Evolutionary conservation across 805 yeast species (phyloP).

Genomic region (Starmerella vaccinii): DNA sequence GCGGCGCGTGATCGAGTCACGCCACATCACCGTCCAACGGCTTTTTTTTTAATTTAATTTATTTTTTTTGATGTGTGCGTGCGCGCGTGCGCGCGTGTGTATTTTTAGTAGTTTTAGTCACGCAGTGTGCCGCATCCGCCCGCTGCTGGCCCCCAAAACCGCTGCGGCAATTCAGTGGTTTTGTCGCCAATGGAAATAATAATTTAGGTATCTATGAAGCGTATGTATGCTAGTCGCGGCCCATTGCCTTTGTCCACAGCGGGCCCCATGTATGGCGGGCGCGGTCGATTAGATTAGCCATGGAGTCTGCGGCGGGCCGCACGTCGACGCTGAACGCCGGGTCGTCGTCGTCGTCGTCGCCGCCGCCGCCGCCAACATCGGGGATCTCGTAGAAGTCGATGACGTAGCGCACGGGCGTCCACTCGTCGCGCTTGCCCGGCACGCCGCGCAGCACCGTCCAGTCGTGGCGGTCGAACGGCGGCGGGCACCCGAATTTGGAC

Average conservation of each 20-base stretch:
- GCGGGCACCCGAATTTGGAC: constrained; percentile 53
- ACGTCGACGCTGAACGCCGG: constrained; percentile 91
- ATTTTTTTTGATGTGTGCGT: too few species aligned
- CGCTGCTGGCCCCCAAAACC: too few species aligned
- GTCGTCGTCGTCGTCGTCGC: constrained; percentile 44
- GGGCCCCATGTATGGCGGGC: constrained; percentile 58
- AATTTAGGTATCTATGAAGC: too few species aligned
- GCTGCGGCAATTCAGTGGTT: too few species aligned
- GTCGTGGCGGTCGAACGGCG: constrained; percentile 97
- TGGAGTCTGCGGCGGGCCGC: constrained; percentile 80
- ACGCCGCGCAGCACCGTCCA: constrained; percentile 78
- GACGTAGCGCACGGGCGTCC: constrained; percentile 76
- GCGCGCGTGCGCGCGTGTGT: too few species aligned
- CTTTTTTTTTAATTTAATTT: too few species aligned
- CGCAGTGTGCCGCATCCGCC: too few species aligned
- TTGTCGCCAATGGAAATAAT: too few species aligned
- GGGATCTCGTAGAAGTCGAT: constrained; percentile 96
- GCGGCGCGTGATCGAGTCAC: too few species aligned
- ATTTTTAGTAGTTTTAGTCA: too few species aligned
- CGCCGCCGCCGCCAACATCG: constrained; percentile 48
- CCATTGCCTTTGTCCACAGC: constrained; percentile 61
- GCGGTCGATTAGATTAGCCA: constrained; percentile 57
- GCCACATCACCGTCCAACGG: too few species aligned
- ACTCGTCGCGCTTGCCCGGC: constrained; percentile 30
- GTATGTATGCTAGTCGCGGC: too few species aligned